Conservation (phyloP, 805 yeast genomes). For the Nakazawaea siamensis region DNA sequence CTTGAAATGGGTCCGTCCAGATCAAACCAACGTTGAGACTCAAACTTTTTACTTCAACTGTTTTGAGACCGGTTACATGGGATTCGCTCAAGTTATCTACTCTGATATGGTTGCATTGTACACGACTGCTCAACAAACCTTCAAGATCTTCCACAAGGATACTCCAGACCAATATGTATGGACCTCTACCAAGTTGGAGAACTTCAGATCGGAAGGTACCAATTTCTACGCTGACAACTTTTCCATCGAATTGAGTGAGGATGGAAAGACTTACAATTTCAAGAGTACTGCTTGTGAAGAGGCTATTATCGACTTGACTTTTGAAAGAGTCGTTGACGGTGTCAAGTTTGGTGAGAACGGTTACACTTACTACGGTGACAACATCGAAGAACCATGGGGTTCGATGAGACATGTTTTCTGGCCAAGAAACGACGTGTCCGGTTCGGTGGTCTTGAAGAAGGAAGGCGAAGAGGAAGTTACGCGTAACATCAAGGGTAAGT, state of each 20-base stretch:
- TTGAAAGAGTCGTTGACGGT: constrained; percentile 63
- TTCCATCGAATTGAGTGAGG: constrained; percentile 51
- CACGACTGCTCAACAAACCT: constrained; percentile 90
- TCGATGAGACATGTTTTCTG: constrained; percentile 93
- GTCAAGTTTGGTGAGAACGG: constrained; percentile 90
- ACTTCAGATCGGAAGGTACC: constrained; percentile 64
- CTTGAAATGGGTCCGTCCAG: constrained; percentile 66
- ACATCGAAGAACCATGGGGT: constrained; percentile 87
- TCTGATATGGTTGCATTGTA: constrained; percentile 85
- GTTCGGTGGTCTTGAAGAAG: constrained; percentile 43
- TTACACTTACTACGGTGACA: constrained; percentile 78
- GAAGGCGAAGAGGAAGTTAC: constrained; percentile 20
- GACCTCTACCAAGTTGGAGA: constrained; percentile 87
- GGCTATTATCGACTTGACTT: constrained; percentile 59
- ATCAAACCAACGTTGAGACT: constrained; percentile 88
- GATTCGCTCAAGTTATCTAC: constrained; percentile 92
- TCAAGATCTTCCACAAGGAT: constrained; percentile 58
- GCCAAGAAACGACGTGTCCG: constrained; percentile 78
- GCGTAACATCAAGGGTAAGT: constrained; percentile 29
- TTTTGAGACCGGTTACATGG: constrained; percentile 53
- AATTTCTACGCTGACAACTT: constrained; percentile 75
- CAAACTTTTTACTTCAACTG: constrained; percentile 83
- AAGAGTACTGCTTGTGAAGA: constrained; percentile 61
- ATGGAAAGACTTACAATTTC: constrained; percentile 41
- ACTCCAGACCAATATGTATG: constrained; percentile 54